Conservation (phyloP, 306 rosid species). For the Glycine soja region DNA sequence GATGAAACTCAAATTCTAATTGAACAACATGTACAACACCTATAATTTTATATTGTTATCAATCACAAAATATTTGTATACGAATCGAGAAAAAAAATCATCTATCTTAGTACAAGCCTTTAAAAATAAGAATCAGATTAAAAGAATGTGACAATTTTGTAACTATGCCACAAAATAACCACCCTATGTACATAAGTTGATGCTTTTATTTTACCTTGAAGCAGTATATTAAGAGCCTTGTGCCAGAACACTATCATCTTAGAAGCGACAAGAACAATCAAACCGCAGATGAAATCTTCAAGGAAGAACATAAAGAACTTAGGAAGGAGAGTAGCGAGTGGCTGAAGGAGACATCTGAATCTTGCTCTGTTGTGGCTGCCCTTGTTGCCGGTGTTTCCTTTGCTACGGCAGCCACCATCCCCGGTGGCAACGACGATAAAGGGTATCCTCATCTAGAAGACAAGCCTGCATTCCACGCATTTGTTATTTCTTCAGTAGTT, state of each 20-base stretch:
- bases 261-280: not conserved
- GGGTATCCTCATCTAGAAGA: constrained; percentile 55
- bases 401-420: constrained; percentile 48
- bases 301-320: not conserved
- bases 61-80: too few relatives aligned
- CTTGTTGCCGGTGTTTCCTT: constrained; percentile 55
- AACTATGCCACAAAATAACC: too few relatives aligned
- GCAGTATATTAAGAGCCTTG: constrained; percentile 43
- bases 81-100: too few relatives aligned
- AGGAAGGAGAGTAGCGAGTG: constrained; percentile 32
- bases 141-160: too few relatives aligned
- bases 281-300: constrained; percentile 45
- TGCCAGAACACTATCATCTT: constrained; percentile 36
- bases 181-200: not conserved
- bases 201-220: not conserved
- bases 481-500: constrained; percentile 54
- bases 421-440: constrained; percentile 42
- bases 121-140: too few relatives aligned
- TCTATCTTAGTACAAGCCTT: too few relatives aligned
- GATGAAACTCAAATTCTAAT: too few relatives aligned
- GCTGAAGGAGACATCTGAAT: constrained; percentile 52
- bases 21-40: too few relatives aligned
- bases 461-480: constrained; percentile 48
- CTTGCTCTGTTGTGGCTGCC: constrained; percentile 54
- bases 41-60: too few relatives aligned